Conservation (phyloP, 768 basidiomycete genomes). For the Leucocoprinus sp. region DNA sequence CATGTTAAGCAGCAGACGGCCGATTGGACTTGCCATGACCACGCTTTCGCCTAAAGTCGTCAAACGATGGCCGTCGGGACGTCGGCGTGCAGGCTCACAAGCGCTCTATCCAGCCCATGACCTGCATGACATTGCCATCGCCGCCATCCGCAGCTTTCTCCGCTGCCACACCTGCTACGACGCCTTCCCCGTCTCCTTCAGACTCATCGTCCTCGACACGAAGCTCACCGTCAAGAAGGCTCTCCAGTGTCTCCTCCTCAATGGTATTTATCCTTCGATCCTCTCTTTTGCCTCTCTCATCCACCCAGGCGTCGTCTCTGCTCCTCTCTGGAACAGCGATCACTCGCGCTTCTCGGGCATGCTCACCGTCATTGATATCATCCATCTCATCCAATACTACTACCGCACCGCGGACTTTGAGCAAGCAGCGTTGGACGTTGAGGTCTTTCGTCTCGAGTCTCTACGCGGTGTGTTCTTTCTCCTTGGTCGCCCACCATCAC, state of each 20-base stretch:
- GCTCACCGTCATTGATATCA: constrained; percentile 99
- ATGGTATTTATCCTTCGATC: constrained; percentile 37
- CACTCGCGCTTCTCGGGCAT: constrained; percentile 91
- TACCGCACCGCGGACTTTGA: constrained; percentile 84
- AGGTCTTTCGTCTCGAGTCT: constrained; percentile 82
- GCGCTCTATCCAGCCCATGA: constrained; percentile 39
- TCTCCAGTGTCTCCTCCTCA: constrained; percentile 75
- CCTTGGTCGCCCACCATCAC: constrained; percentile 4
- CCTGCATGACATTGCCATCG: constrained; percentile 60
- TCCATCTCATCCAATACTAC: constrained; percentile 98
- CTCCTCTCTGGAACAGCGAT: constrained; percentile 96
- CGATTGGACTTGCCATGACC: constrained; percentile 25
- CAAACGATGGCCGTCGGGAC: constrained; percentile 48
- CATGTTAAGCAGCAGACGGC: too few relatives aligned
- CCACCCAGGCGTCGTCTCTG: constrained; percentile 87
- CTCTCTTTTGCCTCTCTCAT: constrained; percentile 11
- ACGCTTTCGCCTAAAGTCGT: constrained; percentile 44
- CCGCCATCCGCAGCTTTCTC: constrained; percentile 73
- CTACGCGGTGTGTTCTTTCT: constrained; percentile 60
- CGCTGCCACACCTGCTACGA: constrained; percentile 86
- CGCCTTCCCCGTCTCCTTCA: constrained; percentile 94
- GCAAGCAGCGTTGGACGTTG: constrained; percentile 83
- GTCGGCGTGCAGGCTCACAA: constrained; percentile 50
- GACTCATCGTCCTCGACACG: constrained; percentile 94
- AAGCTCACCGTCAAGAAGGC: constrained; percentile 96